phyloP scores from a whole-genome alignment of 768 basidiomycete genomes.

The Cystofilobasidium bisporidii region DNA sequence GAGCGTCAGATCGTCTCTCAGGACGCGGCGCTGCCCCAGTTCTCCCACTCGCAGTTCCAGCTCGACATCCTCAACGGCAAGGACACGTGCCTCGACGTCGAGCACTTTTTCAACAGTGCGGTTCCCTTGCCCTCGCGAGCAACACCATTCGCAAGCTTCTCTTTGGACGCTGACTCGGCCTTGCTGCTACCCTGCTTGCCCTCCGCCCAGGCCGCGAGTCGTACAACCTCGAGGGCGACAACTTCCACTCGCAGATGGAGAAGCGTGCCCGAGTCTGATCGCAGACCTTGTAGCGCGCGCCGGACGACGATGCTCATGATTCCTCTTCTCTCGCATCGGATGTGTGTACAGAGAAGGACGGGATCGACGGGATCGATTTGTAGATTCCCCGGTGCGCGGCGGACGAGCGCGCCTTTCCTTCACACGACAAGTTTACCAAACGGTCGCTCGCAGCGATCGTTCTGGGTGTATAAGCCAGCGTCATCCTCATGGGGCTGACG shows the following conservation, averaged over 20 bases:
- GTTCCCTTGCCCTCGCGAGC: not conserved
- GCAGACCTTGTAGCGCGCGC: not conserved
- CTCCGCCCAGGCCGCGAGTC: constrained; percentile 49
- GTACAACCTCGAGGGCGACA: constrained; percentile 43
- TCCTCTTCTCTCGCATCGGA: not conserved
- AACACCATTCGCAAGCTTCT: too few relatives aligned
- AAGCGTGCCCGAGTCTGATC: constrained; percentile 46
- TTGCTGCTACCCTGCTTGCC: not conserved
- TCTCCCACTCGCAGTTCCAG: constrained; percentile 25
- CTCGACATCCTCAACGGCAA: constrained; percentile 27
- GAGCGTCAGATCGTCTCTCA: constrained; percentile 68
- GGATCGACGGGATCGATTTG: too few relatives aligned
- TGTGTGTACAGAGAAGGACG: too few relatives aligned
- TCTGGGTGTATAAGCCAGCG: too few relatives aligned
- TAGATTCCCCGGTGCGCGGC: too few relatives aligned
- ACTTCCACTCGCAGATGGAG: constrained; percentile 61
- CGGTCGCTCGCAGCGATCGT: too few relatives aligned
- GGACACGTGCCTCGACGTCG: constrained; percentile 21
- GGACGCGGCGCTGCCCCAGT: constrained; percentile 22
- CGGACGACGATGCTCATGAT: not conserved
- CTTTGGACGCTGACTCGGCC: not conserved
- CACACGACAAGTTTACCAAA: too few relatives aligned
- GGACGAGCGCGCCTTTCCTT: too few relatives aligned
- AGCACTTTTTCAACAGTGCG: constrained; percentile 21
- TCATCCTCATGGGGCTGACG: not conserved